Evolutionary conservation across 306 rosid species (phyloP).

Genomic region (Inga leiocalycina): DNA sequence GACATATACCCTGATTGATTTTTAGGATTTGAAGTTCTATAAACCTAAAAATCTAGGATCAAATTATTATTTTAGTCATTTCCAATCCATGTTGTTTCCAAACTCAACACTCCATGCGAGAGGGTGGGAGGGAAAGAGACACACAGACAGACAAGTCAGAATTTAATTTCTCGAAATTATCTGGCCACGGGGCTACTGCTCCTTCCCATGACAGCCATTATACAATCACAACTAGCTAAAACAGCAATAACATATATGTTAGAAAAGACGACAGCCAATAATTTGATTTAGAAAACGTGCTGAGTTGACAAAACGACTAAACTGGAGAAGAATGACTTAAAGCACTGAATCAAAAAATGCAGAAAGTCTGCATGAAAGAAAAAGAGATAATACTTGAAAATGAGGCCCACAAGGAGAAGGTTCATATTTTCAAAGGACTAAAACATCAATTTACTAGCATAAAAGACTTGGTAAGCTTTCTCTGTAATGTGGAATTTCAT

Average conservation of each 20-base stretch:
- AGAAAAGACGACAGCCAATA: not conserved
- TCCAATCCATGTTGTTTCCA: not conserved
- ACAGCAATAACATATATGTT: not conserved
- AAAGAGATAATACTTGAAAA: not conserved
- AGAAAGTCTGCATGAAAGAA: not conserved
- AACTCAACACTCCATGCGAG: not conserved
- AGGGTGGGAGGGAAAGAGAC: not conserved
- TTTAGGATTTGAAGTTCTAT: not conserved
- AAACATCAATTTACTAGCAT: not conserved
- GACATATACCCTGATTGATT: not conserved
- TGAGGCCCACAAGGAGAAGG: not conserved
- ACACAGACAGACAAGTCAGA: not conserved
- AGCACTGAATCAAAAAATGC: not conserved
- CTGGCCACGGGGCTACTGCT: not conserved
- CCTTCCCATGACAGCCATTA: not conserved
- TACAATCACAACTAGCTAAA: constrained; percentile 16
- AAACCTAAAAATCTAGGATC: not conserved
- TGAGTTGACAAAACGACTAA: not conserved
- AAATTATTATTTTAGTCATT: not conserved
- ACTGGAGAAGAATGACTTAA: not conserved
- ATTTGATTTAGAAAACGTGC: not conserved
- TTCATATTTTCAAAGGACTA: not conserved
- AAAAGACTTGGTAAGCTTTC: not conserved
- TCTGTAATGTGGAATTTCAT: not conserved
- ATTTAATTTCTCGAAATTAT: not conserved